Evolutionary conservation across 306 rosid species (phyloP).

Genomic region (Cajanus cajan): DNA sequence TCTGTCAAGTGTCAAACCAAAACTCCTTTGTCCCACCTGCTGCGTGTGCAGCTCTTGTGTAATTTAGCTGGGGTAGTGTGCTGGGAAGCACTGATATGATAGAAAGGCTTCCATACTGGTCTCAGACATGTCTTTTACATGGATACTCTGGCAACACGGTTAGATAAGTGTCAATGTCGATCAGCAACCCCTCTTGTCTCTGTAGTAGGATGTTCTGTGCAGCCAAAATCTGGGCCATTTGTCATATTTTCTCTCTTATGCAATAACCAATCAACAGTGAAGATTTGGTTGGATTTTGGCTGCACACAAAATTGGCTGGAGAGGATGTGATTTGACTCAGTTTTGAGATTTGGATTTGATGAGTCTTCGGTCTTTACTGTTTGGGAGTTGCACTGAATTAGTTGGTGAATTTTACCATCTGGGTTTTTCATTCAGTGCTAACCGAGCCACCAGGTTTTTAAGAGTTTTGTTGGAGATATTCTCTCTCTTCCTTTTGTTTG

Average conservation of each 20-base stretch:
- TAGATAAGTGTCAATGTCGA: not conserved
- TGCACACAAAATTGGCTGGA: not conserved
- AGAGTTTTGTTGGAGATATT: not conserved
- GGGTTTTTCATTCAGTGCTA: not conserved
- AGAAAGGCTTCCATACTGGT: not conserved
- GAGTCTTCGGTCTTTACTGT: not conserved
- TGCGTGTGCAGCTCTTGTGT: not conserved
- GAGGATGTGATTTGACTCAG: not conserved
- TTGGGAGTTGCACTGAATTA: not conserved
- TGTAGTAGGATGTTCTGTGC: not conserved
- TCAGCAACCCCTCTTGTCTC: not conserved
- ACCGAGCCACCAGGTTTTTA: not conserved
- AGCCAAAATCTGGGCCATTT: not conserved
- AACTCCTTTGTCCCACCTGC: slow-evolving; percentile 6
- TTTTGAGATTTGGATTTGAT: not conserved
- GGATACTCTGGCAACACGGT: not conserved
- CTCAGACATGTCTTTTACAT: not conserved
- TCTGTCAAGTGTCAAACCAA: not conserved
- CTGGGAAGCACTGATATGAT: not conserved
- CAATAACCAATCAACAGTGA: not conserved
- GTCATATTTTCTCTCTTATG: not conserved
- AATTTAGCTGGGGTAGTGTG: not conserved
- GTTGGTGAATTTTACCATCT: not conserved
- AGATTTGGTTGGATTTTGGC: not conserved
- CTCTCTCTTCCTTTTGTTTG: not conserved